phyloP scores from a whole-genome alignment of 805 yeast genomes.

The Groenewaldozyma salmanticensis region DNA sequence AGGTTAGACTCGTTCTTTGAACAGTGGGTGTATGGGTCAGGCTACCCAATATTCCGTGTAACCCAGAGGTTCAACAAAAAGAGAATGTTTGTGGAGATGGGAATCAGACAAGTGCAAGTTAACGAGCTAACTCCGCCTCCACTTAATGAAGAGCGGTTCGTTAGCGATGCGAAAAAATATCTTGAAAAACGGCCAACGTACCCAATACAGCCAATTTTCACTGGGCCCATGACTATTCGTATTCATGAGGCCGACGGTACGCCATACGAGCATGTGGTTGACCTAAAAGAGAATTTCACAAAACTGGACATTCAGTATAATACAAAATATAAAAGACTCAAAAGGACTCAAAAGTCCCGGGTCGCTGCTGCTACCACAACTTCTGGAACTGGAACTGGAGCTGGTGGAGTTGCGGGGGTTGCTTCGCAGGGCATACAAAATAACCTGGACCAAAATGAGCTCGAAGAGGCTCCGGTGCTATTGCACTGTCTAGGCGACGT shows the following conservation, averaged over 20 bases:
- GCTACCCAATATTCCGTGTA: constrained; percentile 80
- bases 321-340: constrained; percentile 79
- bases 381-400: constrained; percentile 15
- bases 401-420: constrained; percentile 6
- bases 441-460: constrained; percentile 15
- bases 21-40: constrained; percentile 88
- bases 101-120: constrained; percentile 79
- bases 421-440: constrained; percentile 5
- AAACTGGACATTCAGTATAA: constrained; percentile 91
- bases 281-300: constrained; percentile 72
- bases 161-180: constrained; percentile 30
- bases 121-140: constrained; percentile 39
- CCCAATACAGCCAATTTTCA: constrained; percentile 37
- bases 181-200: constrained; percentile 3
- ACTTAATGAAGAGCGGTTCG: constrained; percentile 30
- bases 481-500: constrained; percentile 70
- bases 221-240: constrained; percentile 92
- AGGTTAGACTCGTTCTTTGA: constrained; percentile 74
- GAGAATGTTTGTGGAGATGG: constrained; percentile 89
- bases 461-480: constrained; percentile 27
- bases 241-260: constrained; percentile 98
- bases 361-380: constrained; percentile 7
- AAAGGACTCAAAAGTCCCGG: constrained; percentile 39
- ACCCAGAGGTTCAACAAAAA: constrained; percentile 91
- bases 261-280: constrained; percentile 96